Evolutionary conservation across 2,329 filamentous ascomycete species (phyloP).

Genomic region (Colletotrichum lini): DNA sequence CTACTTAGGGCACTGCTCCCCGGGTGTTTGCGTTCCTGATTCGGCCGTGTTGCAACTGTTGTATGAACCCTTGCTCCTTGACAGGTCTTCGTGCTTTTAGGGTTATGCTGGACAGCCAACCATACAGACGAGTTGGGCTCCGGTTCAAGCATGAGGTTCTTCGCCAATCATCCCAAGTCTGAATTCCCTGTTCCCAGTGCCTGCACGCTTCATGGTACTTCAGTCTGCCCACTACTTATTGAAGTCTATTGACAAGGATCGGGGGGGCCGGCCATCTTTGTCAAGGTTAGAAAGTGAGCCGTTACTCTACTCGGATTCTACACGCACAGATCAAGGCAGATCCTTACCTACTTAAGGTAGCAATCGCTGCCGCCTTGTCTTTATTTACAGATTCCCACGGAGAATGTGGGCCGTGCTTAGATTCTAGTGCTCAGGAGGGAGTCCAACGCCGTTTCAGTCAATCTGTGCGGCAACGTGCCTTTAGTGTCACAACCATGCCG

Average conservation of each 20-base stretch:
- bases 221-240: too few species aligned
- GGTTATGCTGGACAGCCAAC: neutral
- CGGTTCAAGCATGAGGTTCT: neutral
- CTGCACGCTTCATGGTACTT: neutral
- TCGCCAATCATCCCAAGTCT: conserved; percentile 11
- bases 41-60: conserved; percentile 18
- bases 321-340: too few species aligned
- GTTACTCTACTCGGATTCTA: neutral
- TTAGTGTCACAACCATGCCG: neutral
- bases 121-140: neutral
- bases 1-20: conserved; percentile 17
- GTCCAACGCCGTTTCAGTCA: neutral
- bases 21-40: conserved; percentile 28
- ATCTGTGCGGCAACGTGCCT: neutral
- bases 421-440: too few species aligned
- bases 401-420: too few species aligned
- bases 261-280: neutral
- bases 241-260: too few species aligned
- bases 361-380: neutral
- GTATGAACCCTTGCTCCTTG: conserved; percentile 25
- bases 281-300: neutral
- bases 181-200: neutral
- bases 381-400: too few species aligned
- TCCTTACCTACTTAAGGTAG: neutral
- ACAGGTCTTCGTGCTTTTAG: conserved; percentile 3